Evolutionary conservation across 768 basidiomycete species (phyloP), one percentile per base, ranked within the genome.

Genomic region (Boletus bicolor): DNA sequence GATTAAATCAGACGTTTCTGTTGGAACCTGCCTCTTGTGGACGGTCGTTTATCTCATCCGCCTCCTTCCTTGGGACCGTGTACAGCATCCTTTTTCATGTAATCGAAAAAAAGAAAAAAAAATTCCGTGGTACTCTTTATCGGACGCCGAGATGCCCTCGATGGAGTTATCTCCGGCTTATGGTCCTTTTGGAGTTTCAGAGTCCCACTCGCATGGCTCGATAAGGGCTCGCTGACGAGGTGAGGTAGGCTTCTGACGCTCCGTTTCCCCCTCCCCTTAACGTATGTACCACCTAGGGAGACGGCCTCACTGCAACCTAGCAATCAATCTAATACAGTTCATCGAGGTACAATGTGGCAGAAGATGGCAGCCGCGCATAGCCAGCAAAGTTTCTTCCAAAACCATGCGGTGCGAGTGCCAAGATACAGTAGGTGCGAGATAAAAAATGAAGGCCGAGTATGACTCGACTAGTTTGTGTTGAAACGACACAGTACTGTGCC

Each of bases 1-100:
- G 28, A 56, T n/a, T 30, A 30, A 30, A 56, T 68, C 70, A 70
- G 69, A 72, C 51, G 51, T 51, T 69, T 71, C 69, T 60, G 60
- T 63, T 72, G 59, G 69, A 69, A 72, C 50, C 0, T 66, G 44
- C 64, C 63, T 36, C 24, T 58, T 68, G 6, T 19, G 36, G 57
- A 44, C 14, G 44, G 35, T 47, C 38, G 52, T 68, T 66, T 65
- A 60, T 69, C 44, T 46, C 55, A 45, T 44, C 21, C 7, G 14
- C 24, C 7, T 24, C 51, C 49, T 19, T 48, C 52, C 9, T 61
- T 56, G 53, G 55, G 28, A 45, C 56, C 54, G 19, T 19, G 19
- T 19, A 24, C 28, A 30, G 17, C 47, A 19, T 30, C 56, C 59
- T 21, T 43, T 55, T 67, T 50, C 41, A 30, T 52, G 42, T 42